A percentile compares a stretch with the other conserved stretches of the same genome.
Conservation (phyloP, 768 basidiomycete species). For the Phaffia australis region DNA sequence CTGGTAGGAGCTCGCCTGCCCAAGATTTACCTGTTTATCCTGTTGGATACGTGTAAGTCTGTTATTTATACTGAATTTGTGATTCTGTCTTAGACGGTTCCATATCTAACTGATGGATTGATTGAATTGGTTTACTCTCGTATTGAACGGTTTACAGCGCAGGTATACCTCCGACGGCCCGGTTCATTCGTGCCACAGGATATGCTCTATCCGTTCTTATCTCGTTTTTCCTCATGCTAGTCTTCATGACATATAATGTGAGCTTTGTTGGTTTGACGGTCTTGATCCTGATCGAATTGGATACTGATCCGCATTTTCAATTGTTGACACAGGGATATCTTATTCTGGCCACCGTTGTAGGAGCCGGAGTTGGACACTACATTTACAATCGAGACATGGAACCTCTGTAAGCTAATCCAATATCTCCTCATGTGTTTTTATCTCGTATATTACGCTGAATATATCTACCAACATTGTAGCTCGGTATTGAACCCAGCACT, state of each 20-base stretch:
- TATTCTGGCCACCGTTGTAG: conserved; percentile 10
- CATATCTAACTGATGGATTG: background rate
- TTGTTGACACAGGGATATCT: conserved; percentile 11
- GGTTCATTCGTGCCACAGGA: conserved; percentile 3
- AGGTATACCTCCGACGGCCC: conserved; percentile 7
- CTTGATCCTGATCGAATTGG: background rate
- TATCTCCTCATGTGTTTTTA: too few species aligned
- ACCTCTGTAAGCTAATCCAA: conserved; percentile 10
- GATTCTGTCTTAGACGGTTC: background rate
- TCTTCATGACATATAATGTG: conserved; percentile 18
- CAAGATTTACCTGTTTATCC: background rate
- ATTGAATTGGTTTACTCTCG: background rate
- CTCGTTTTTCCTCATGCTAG: conserved; percentile 23
- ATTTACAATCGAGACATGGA: conserved; percentile 19
- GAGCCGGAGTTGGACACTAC: conserved; percentile 13
- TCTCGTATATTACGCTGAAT: too few species aligned
- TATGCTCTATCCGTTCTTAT: conserved; percentile 10
- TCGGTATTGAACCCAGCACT: too few species aligned
- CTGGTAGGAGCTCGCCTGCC: conserved; percentile 5
- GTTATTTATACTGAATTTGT: too few species aligned
- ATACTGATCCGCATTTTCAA: background rate
- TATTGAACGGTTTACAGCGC: background rate
- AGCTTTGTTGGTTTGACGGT: background rate
- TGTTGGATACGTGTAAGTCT: conserved; percentile 5
- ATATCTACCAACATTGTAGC: too few species aligned